These are phyloP conservation scores for Solanum tarapatanum DNA, from an alignment of 257 asterid genomes.

Conservation along the genomic window DNA sequence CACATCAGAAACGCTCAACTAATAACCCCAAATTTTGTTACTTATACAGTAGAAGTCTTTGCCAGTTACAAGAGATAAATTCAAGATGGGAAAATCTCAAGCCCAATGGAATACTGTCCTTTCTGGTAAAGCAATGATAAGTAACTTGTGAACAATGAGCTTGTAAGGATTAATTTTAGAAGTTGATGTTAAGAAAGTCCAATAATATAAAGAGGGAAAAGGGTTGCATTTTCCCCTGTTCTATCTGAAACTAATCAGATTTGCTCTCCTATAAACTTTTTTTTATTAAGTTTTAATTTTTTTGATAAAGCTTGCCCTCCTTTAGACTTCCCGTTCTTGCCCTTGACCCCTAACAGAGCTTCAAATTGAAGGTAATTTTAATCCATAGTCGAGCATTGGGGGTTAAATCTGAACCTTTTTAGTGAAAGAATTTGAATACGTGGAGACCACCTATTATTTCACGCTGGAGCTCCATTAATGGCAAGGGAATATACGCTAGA, in stretches of 20 bases:
- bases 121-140: not conserved
- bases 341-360: not conserved
- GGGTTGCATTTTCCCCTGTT: not conserved
- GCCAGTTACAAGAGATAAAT: not conserved
- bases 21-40: not conserved
- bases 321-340: not conserved
- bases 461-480: not conserved
- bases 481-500: not conserved
- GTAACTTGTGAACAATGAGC: not conserved
- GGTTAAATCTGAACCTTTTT: not conserved
- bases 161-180: not conserved
- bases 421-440: not conserved
- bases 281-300: not conserved
- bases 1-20: constrained; percentile 3
- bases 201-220: not conserved
- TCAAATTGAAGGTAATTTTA: not conserved
- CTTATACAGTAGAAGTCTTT: not conserved
- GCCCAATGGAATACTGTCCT: not conserved
- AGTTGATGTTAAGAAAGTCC: not conserved
- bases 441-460: not conserved
- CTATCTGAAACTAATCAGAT: not conserved
- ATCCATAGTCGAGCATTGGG: not conserved
- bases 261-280: not conserved
- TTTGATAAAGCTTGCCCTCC: not conserved
- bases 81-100: not conserved